A percentile compares a stretch with the other conserved stretches of the same genome.
phyloP scores from a whole-genome alignment of 139 green algal genomes.

The Yamagishiella unicocca region DNA sequence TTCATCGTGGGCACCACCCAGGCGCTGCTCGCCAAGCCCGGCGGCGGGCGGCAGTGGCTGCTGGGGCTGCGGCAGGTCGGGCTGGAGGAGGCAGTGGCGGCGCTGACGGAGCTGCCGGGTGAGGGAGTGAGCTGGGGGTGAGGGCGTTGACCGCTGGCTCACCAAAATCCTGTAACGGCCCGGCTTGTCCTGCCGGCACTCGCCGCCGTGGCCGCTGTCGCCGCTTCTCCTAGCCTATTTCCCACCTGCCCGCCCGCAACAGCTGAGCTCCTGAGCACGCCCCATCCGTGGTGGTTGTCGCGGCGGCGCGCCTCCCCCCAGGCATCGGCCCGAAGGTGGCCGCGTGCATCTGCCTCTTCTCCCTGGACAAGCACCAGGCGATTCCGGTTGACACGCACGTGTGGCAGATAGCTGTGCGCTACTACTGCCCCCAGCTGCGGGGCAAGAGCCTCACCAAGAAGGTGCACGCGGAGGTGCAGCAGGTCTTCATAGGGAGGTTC shows the following conservation, averaged over 20 bases:
- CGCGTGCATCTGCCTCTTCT: slow-evolving; percentile 94
- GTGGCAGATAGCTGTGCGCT: slow-evolving; percentile 82
- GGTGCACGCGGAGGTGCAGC: slow-evolving; percentile 61
- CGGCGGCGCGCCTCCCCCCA: not conserved
- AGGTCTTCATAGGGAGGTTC: slow-evolving; percentile 83
- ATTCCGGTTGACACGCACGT: slow-evolving; percentile 98
- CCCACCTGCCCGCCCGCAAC: no score
- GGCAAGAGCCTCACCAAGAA: slow-evolving; percentile 83
- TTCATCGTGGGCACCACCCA: slow-evolving; percentile 83
- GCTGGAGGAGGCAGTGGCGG: slow-evolving; percentile 77
- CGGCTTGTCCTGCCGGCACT: no score
- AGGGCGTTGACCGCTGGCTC: no score
- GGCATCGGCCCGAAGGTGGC: slow-evolving; percentile 96
- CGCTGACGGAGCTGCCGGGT: slow-evolving; percentile 82
- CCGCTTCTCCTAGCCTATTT: no score
- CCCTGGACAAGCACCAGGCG: slow-evolving; percentile 89
- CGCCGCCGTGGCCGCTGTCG: no score
- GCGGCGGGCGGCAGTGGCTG: slow-evolving; percentile 82
- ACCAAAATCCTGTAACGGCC: no score
- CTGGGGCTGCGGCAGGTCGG: slow-evolving; percentile 67
- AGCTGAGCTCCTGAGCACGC: no score
- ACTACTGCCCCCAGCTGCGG: slow-evolving; percentile 83
- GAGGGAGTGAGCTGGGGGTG: no score
- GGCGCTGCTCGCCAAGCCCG: slow-evolving; percentile 73
- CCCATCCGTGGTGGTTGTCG: no score